phyloP scores from a whole-genome alignment of 2,329 filamentous ascomycete genomes.

The Paraphoma sp. region DNA sequence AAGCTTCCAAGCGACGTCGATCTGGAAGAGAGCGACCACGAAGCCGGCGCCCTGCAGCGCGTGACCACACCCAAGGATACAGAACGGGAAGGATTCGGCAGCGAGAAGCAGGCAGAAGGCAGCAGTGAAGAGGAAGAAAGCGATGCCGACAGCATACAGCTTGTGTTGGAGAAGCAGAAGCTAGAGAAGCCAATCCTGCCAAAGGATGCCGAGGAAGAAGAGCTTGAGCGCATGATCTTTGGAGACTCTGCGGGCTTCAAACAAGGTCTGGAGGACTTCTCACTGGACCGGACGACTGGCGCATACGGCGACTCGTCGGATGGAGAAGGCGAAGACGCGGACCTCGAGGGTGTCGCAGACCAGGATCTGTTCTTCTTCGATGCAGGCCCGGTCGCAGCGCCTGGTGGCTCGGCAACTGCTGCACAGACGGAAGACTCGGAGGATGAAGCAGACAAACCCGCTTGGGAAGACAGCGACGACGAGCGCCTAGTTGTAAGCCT shows the following conservation, averaged over 20 bases:
- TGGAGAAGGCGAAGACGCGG: slow-evolving; percentile 53
- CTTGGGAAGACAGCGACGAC: slow-evolving; percentile 96
- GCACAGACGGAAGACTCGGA: slow-evolving; percentile 50
- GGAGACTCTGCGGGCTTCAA: slow-evolving; percentile 86
- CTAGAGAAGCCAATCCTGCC: slow-evolving; percentile 51
- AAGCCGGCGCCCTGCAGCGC: slow-evolving; percentile 29
- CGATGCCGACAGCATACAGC: slow-evolving; percentile 28
- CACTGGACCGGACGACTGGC: slow-evolving; percentile 49
- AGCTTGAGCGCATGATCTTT: slow-evolving; percentile 86
- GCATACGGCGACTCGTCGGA: slow-evolving; percentile 40
- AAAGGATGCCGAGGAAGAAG: slow-evolving; percentile 83
- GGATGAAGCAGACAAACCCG: slow-evolving; percentile 57
- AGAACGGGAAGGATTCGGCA: slow-evolving; percentile 37
- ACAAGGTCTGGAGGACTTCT: slow-evolving; percentile 70
- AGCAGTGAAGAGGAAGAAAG: slow-evolving; percentile 16
- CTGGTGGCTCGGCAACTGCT: slow-evolving; percentile 48
- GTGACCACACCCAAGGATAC: slow-evolving; percentile 21
- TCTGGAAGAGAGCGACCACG: slow-evolving; percentile 28
- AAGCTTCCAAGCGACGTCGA: slow-evolving; percentile 24
- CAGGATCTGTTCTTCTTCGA: slow-evolving; percentile 87
- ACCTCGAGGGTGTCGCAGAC: slow-evolving; percentile 73
- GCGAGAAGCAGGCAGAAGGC: slow-evolving; percentile 12
- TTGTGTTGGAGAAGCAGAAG: slow-evolving; percentile 27
- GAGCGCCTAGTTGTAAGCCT: slow-evolving; percentile 86
- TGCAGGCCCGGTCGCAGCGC: slow-evolving; percentile 60